Evolutionary conservation across 2,329 filamentous ascomycete genomes (phyloP), one percentile per base, ranked within the genome.

Genomic region (Aspergillus melleus): DNA sequence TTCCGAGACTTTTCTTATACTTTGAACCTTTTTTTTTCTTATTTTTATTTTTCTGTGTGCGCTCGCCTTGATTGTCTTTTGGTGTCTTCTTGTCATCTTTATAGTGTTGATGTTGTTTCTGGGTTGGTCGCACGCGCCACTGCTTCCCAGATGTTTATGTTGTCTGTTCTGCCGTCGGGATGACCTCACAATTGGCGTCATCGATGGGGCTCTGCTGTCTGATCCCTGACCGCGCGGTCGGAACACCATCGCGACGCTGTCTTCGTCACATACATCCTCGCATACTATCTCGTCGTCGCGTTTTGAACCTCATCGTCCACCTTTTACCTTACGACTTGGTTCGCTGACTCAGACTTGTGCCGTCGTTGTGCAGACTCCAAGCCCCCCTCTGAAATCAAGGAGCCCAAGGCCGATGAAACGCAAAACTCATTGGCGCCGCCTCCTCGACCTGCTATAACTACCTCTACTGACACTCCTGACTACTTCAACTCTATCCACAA

Each of bases 381-480:
- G 22, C 14, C 52, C n/a, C 51, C 14, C 53, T 69, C 72, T 57
- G 74, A 72, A 32, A 61, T 59, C 55, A 74, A 75, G 62, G 72
- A 76, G n/a, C 63, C 64, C 20, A 75, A 77, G 58, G 67, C 72
- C 19, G 70, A 85, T 81, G 86, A 89, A 72, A 75, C 79, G 57
- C 80, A 86, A 70, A 86, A 86, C 77, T 86, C 88, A 58, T 83
- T 91, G 71, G 87, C 88, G 66, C 88, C 89, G 67, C 88, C 89
- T 58, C 89, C 88, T 60, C 88, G 88, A 76, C 79, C 79, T 57
- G 73, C 74, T 54, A 70, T 68, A 52, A 85, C 87, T 57, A 79
- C 79, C 64, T 77, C 80, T 60, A 76, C 78, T 58, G 83, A 87
- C 68, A 85, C 85, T 9, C 83, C 86, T 51, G 89, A 92, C 71